phyloP scores from a whole-genome alignment of 2,329 filamentous ascomycete genomes.

The Drechslerella dactyloides region DNA sequence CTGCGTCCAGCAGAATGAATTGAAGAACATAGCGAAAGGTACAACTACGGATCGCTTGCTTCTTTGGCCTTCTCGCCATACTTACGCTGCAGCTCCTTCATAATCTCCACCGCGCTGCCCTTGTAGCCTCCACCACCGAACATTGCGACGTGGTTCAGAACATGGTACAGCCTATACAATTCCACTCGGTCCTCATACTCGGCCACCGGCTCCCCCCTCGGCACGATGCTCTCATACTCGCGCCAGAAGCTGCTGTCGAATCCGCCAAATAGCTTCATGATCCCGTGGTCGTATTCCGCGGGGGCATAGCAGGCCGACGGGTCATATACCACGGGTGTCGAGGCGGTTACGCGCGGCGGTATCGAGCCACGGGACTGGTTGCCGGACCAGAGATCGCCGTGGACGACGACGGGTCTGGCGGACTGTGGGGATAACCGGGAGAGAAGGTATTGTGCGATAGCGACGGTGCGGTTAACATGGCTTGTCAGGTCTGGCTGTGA shows the following conservation, averaged over 20 bases:
- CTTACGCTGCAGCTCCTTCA: slow-evolving; percentile 74
- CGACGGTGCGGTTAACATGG: slow-evolving; percentile 65
- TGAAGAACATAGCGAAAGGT: too few relatives aligned
- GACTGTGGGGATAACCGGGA: slow-evolving; percentile 28
- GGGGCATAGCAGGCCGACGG: slow-evolving; percentile 82
- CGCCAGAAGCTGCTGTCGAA: slow-evolving; percentile 74
- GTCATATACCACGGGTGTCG: slow-evolving; percentile 70
- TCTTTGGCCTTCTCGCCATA: slow-evolving; percentile 63
- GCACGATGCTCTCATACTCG: slow-evolving; percentile 77
- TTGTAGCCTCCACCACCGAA: slow-evolving; percentile 84
- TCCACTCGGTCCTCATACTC: slow-evolving; percentile 85
- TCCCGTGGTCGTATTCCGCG: slow-evolving; percentile 87
- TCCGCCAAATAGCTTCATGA: slow-evolving; percentile 96
- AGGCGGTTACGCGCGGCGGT: slow-evolving; percentile 16
- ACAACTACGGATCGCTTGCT: neutral
- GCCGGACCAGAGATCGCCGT: slow-evolving; percentile 93
- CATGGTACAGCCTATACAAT: slow-evolving; percentile 89
- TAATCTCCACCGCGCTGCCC: slow-evolving; percentile 76
- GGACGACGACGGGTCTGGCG: slow-evolving; percentile 69
- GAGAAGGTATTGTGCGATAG: slow-evolving; percentile 32
- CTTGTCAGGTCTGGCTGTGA: slow-evolving; percentile 67
- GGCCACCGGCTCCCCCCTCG: slow-evolving; percentile 76
- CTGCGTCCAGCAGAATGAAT: neutral
- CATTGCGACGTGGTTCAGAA: slow-evolving; percentile 84
- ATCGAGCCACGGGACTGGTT: slow-evolving; percentile 44